A percentile compares a stretch with the other conserved stretches of the same genome.
These are phyloP conservation scores for Colletotrichum acutatum DNA, from an alignment of 2,329 filamentous ascomycete genomes.

Conservation along the genomic window DNA sequence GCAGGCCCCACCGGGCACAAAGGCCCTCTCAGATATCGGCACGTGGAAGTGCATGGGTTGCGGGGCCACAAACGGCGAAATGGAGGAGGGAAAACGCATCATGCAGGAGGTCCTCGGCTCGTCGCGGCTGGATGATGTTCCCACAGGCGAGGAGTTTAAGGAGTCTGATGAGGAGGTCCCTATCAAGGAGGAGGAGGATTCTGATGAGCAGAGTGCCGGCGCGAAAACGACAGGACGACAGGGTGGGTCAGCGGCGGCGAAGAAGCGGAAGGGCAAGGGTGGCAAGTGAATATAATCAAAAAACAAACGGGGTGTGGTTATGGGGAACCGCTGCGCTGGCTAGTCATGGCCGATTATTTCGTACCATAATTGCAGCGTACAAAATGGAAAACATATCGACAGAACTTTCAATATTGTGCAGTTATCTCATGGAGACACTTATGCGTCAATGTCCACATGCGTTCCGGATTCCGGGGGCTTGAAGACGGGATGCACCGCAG, in stretches of 20 bases:
- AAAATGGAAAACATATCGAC: neutral
- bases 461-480: neutral
- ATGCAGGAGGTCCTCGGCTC: conserved; percentile 70
- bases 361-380: conserved; percentile 4
- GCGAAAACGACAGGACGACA: conserved; percentile 33
- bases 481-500: neutral
- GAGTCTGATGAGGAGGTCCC: conserved; percentile 20
- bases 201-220: neutral
- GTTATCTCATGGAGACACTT: neutral
- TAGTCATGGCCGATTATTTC: conserved; percentile 18
- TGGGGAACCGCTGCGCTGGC: neutral
- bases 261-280: conserved; percentile 35
- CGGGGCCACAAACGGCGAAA: conserved; percentile 81
- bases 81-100: conserved; percentile 80
- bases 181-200: conserved; percentile 22
- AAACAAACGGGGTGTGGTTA: neutral
- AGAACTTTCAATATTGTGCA: too few relatives aligned
- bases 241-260: conserved; percentile 20
- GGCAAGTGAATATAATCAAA: neutral
- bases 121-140: conserved; percentile 22
- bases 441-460: neutral
- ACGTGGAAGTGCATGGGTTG: conserved; percentile 92
- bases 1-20: conserved; percentile 89
- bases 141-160: conserved; percentile 34
- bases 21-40: conserved; percentile 81